Evolutionary conservation across 805 yeast genomes (phyloP).

Genomic region (Schwanniomyces vanrijiae): DNA sequence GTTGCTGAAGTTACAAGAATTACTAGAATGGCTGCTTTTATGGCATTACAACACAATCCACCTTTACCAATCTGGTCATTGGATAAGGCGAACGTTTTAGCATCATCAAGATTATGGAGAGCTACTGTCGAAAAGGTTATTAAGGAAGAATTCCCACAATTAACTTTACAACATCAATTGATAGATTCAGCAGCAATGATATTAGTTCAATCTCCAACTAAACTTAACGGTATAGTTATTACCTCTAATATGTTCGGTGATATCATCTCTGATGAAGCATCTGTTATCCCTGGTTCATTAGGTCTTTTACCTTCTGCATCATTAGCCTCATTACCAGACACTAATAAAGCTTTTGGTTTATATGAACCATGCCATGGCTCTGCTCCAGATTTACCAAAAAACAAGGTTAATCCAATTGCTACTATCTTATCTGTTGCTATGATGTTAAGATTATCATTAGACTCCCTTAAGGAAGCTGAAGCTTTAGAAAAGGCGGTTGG

Average conservation of each 20-base stretch:
- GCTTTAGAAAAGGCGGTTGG: conserved; percentile 88
- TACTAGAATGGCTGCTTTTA: conserved; percentile 96
- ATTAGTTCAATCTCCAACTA: conserved; percentile 85
- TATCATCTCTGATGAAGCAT: conserved; percentile 96
- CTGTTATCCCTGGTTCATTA: conserved; percentile 95
- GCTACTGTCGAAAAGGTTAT: conserved; percentile 86
- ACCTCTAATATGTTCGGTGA: conserved; percentile 98
- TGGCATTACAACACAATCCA: conserved; percentile 90
- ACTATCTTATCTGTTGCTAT: conserved; percentile 94
- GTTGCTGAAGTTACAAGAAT: conserved; percentile 93
- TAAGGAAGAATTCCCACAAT: conserved; percentile 84
- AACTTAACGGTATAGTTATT: conserved; percentile 87
- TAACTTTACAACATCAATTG: conserved; percentile 86
- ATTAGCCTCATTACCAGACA: conserved; percentile 93
- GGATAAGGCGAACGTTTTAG: conserved; percentile 97
- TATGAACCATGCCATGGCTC: conserved; percentile 99
- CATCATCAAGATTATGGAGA: conserved; percentile 96
- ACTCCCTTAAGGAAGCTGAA: conserved; percentile 78
- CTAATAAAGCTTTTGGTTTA: conserved; percentile 90
- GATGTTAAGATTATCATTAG: conserved; percentile 92
- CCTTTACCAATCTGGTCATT: conserved; percentile 95
- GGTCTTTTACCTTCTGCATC: conserved; percentile 97
- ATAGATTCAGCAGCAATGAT: conserved; percentile 99
- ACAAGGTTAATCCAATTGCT: conserved; percentile 94
- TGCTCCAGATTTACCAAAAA: conserved; percentile 88